These are phyloP conservation scores for Porodaedalea pini DNA, from an alignment of 1,284 basidiomycete genomes.

Conservation along the genomic window DNA sequence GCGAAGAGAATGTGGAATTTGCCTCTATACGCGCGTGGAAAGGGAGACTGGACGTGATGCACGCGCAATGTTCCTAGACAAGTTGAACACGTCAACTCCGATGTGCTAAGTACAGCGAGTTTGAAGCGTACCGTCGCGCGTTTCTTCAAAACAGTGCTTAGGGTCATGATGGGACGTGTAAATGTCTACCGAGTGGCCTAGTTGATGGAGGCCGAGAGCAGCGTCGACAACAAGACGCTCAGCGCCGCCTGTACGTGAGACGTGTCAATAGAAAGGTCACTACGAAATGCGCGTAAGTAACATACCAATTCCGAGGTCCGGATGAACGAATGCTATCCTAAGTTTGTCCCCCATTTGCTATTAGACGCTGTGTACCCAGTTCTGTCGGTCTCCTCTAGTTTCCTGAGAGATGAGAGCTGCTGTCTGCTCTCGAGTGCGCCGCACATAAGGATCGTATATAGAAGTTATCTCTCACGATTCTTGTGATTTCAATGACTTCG, in stretches of 20 bases:
- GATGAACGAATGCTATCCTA: slow-evolving; percentile 84
- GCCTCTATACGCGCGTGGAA: slow-evolving; percentile 75
- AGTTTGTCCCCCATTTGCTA: slow-evolving; percentile 13
- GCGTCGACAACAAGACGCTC: slow-evolving; percentile 97
- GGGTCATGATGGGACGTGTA: slow-evolving; percentile 94
- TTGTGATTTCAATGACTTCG: no score
- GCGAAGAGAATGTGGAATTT: slow-evolving; percentile 88
- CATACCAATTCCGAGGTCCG: slow-evolving; percentile 91
- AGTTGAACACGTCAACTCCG: background rate
- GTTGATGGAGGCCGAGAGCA: slow-evolving; percentile 79
- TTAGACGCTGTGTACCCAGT: no score
- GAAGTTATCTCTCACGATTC: no score
- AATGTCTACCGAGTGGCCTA: slow-evolving; percentile 87
- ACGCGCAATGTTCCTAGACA: slow-evolving; percentile 76
- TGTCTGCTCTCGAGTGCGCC: no score
- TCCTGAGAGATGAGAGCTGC: no score
- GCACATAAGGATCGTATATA: no score
- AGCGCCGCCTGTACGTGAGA: slow-evolving; percentile 70
- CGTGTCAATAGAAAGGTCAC: slow-evolving; percentile 16
- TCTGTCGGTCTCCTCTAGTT: no score
- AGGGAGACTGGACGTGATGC: slow-evolving; percentile 70
- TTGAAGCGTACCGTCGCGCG: slow-evolving; percentile 64
- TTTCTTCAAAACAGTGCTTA: slow-evolving; percentile 85
- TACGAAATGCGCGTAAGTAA: slow-evolving; percentile 10
- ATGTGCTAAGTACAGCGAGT: background rate